Conservation (phyloP, 768 basidiomycete species). For the Collybia sordida region DNA sequence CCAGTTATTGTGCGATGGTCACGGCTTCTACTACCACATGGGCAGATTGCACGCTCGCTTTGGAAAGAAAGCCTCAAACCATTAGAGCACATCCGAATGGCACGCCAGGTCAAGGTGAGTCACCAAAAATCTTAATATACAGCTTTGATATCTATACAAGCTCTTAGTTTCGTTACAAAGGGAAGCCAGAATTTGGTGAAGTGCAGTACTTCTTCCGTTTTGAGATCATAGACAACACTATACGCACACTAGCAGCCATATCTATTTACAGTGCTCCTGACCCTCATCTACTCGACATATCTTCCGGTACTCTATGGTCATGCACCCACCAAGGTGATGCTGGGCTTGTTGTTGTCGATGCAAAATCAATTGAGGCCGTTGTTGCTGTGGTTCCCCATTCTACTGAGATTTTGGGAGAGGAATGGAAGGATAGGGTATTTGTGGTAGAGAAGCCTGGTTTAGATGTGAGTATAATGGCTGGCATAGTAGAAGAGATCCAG, state of each 20-base stretch:
- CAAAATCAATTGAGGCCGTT: slow-evolving; percentile 9
- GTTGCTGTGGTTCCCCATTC: slow-evolving; percentile 13
- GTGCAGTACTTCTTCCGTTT: slow-evolving; percentile 10
- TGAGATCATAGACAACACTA: not conserved
- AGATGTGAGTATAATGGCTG: slow-evolving; percentile 13
- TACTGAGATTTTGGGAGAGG: slow-evolving; percentile 7
- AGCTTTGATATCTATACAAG: no score
- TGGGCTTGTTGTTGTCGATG: slow-evolving; percentile 6
- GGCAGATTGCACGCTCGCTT: slow-evolving; percentile 18
- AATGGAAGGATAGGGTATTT: slow-evolving; percentile 10
- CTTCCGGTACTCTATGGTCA: slow-evolving; percentile 10
- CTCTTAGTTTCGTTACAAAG: slow-evolving; percentile 5
- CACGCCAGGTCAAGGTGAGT: slow-evolving; percentile 13
- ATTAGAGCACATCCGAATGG: slow-evolving; percentile 5
- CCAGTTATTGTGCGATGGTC: slow-evolving; percentile 15
- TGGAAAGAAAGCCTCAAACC: slow-evolving; percentile 16
- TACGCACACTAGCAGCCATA: slow-evolving; percentile 6
- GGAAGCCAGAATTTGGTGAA: slow-evolving; percentile 9
- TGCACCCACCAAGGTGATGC: slow-evolving; percentile 3
- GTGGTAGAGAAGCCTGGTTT: slow-evolving; percentile 17
- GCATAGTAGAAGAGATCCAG: slow-evolving; percentile 8
- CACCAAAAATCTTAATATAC: not conserved
- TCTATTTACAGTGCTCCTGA: slow-evolving; percentile 10
- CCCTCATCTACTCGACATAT: slow-evolving; percentile 1
- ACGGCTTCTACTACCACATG: slow-evolving; percentile 13